A percentile compares a stretch with the other conserved stretches of the same genome.
Conservation (phyloP, 306 rosid genomes). For the Castanospermum australe region DNA sequence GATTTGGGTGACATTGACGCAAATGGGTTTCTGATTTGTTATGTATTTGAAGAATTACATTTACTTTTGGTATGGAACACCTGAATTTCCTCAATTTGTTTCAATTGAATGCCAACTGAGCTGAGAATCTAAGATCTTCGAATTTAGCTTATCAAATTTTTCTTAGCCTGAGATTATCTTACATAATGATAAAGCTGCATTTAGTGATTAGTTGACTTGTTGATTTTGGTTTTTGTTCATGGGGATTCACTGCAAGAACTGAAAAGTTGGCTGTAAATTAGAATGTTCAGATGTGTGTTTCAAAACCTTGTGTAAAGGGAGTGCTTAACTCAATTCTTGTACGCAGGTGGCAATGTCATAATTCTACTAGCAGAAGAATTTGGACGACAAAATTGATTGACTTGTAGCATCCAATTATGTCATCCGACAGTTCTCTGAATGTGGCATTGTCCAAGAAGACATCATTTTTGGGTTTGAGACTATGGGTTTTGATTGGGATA, state of each 20-base stretch:
- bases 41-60: slow-evolving; percentile 6
- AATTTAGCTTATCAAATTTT: not conserved
- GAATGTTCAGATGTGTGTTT: not conserved
- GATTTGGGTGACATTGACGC: not conserved
- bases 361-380: slow-evolving; percentile 30
- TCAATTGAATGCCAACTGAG: not conserved
- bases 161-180: slow-evolving; percentile 12
- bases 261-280: not conserved
- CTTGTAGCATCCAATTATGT: slow-evolving; percentile 47
- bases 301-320: slow-evolving; percentile 21
- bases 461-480: slow-evolving; percentile 60
- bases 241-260: slow-evolving; percentile 11
- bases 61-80: slow-evolving; percentile 24
- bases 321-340: slow-evolving; percentile 37
- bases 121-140: not conserved
- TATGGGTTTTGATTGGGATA: slow-evolving; percentile 84
- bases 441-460: slow-evolving; percentile 74
- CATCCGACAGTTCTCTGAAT: slow-evolving; percentile 51
- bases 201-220: not conserved
- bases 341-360: slow-evolving; percentile 54
- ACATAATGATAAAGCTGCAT: slow-evolving; percentile 8
- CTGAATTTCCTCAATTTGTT: slow-evolving; percentile 27
- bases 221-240: not conserved
- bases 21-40: slow-evolving; percentile 27
- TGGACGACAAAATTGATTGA: slow-evolving; percentile 38